A percentile compares a stretch with the other conserved stretches of the same genome.
Conservation (phyloP, 2,329 filamentous ascomycete genomes). For the Botrytis porri region DNA sequence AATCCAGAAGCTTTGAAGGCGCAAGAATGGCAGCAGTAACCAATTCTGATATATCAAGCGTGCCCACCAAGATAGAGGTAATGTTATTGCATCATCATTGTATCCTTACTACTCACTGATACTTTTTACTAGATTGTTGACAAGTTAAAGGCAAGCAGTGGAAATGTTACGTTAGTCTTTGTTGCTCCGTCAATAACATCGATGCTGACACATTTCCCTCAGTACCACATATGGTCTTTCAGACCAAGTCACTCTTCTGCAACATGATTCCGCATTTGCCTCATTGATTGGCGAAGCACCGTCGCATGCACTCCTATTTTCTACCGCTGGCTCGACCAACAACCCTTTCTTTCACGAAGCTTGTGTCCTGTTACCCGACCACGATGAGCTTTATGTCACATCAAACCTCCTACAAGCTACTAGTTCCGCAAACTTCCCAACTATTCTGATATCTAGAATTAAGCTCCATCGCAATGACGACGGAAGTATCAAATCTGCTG, state of each 20-base stretch:
- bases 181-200: neutral
- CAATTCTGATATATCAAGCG: slow-evolving; percentile 16
- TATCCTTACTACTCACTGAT: neutral
- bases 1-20: neutral
- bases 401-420: slow-evolving; percentile 44
- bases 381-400: slow-evolving; percentile 46
- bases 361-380: slow-evolving; percentile 43
- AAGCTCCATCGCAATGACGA: slow-evolving; percentile 36
- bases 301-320: slow-evolving; percentile 44
- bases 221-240: slow-evolving; percentile 26
- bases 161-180: neutral
- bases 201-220: slow-evolving; percentile 19
- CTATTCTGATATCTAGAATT: slow-evolving; percentile 47
- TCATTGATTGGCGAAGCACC: slow-evolving; percentile 39
- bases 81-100: neutral
- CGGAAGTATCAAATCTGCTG: slow-evolving; percentile 36
- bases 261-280: slow-evolving; percentile 42
- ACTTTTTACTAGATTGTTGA: slow-evolving; percentile 3
- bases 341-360: slow-evolving; percentile 48
- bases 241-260: slow-evolving; percentile 39
- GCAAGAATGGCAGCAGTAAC: slow-evolving; percentile 21
- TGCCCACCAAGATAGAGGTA: slow-evolving; percentile 18
- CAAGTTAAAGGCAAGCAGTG: slow-evolving; percentile 7
- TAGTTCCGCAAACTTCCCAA: slow-evolving; percentile 41
- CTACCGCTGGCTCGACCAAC: slow-evolving; percentile 41